Evolutionary conservation across 805 yeast genomes (phyloP).

Genomic region (Candida nitratophila): DNA sequence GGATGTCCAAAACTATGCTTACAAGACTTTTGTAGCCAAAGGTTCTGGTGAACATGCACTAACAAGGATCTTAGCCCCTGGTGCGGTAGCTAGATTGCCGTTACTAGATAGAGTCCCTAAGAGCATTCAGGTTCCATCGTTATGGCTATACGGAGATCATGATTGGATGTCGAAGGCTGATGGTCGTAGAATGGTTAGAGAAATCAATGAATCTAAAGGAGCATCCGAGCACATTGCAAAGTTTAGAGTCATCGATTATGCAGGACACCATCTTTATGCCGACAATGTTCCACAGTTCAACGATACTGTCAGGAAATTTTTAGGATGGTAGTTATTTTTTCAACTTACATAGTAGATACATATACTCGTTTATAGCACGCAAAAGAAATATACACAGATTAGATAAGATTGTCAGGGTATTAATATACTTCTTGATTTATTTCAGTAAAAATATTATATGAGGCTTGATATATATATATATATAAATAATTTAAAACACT

Average conservation of each 20-base stretch:
- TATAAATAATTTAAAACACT: too few species aligned
- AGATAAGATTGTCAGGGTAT: too few species aligned
- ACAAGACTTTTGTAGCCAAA: constrained; percentile 42
- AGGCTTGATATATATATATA: too few species aligned
- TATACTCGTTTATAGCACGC: too few species aligned
- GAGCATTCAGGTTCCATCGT: constrained; percentile 33
- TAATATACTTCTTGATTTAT: too few species aligned
- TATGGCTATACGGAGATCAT: constrained; percentile 60
- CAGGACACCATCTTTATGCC: constrained; percentile 51
- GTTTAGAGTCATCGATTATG: constrained; percentile 31
- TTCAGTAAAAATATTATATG: too few species aligned
- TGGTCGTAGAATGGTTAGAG: constrained; percentile 38
- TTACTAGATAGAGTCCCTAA: constrained; percentile 44
- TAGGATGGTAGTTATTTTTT: constrained; percentile 9
- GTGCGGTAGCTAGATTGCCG: constrained; percentile 51
- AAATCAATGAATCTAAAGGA: constrained; percentile 18
- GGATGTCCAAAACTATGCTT: constrained; percentile 47
- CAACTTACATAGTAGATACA: too few species aligned
- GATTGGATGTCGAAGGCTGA: constrained; percentile 70
- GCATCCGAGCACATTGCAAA: constrained; percentile 13
- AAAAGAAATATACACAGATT: too few species aligned
- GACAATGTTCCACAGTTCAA: constrained; percentile 37
- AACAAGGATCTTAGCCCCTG: constrained; percentile 52
- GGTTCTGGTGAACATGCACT: constrained; percentile 64
- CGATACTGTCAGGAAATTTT: constrained; percentile 18